A percentile compares a stretch with the other conserved stretches of the same genome.
phyloP scores from a whole-genome alignment of 495 filamentous ascomycete genomes.

The Aspergillus baeticus region DNA sequence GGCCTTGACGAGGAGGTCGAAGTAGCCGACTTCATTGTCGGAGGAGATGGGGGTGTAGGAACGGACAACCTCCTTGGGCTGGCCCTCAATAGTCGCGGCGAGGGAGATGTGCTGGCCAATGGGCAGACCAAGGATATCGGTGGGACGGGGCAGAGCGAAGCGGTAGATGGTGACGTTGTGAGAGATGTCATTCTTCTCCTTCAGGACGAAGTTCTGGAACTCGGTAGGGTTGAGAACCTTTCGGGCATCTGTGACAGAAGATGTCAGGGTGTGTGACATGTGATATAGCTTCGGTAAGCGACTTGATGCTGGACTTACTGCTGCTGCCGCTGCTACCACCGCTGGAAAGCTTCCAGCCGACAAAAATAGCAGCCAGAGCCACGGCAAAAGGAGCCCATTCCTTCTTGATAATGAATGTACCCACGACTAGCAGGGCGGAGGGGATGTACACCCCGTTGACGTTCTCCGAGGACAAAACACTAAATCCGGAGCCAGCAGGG shows the following conservation, averaged over 20 bases:
- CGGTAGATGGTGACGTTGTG: constrained; percentile 99
- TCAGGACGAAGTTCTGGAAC: constrained; percentile 87
- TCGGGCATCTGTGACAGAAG: constrained; percentile 54
- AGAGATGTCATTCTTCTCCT: constrained; percentile 87
- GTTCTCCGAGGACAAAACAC: constrained; percentile 49
- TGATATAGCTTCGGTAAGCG: neutral
- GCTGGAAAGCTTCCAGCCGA: constrained; percentile 59
- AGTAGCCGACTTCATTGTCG: constrained; percentile 88
- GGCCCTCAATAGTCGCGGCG: constrained; percentile 72
- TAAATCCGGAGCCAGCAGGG: constrained; percentile 11
- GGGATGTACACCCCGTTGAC: constrained; percentile 83
- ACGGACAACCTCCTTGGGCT: constrained; percentile 84
- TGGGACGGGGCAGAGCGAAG: constrained; percentile 74
- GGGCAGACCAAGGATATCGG: constrained; percentile 86
- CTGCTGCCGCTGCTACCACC: constrained; percentile 18
- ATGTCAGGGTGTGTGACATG: constrained; percentile 15
- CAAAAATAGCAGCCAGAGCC: constrained; percentile 57
- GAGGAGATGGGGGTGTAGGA: constrained; percentile 96
- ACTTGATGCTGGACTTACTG: neutral
- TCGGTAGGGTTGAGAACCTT: constrained; percentile 82
- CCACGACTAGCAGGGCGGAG: constrained; percentile 74
- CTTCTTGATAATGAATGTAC: constrained; percentile 70
- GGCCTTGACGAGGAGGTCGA: constrained; percentile 96
- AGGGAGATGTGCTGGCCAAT: constrained; percentile 99
- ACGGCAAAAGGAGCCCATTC: constrained; percentile 77